Evolutionary conservation across 495 filamentous ascomycete species (phyloP).

Genomic region (Chlorociboria aeruginascens): DNA sequence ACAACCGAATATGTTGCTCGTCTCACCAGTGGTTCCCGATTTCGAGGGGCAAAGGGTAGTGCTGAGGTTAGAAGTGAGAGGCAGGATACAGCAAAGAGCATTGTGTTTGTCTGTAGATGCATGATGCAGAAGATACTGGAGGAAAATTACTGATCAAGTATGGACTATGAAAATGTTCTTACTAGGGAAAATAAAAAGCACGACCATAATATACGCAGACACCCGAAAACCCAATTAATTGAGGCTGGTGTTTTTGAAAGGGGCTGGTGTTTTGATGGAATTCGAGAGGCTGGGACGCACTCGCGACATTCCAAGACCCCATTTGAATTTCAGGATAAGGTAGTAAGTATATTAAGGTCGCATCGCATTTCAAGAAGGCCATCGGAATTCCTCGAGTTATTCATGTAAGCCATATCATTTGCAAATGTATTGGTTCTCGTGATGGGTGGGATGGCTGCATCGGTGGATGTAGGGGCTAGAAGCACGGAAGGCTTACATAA

Average conservation of each 20-base stretch:
- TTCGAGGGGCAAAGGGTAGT: conserved; percentile 9
- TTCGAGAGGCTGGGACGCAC: conserved; percentile 2
- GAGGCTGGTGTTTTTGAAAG: conserved; percentile 14
- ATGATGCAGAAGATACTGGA: conserved; percentile 9
- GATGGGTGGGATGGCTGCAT: conserved; percentile 6
- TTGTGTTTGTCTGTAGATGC: conserved; percentile 9
- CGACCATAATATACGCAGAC: conserved; percentile 14
- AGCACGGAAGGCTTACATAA: not conserved
- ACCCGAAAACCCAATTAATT: not conserved
- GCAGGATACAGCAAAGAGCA: conserved; percentile 11
- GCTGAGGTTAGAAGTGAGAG: conserved; percentile 9
- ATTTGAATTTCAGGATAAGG: too few relatives aligned
- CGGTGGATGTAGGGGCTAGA: too few relatives aligned
- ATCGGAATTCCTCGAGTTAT: too few relatives aligned
- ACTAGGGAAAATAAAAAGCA: conserved; percentile 1
- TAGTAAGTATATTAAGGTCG: too few relatives aligned
- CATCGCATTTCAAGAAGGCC: too few relatives aligned
- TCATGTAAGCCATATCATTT: too few relatives aligned
- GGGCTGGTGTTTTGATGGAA: conserved; percentile 18
- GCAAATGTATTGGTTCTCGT: too few relatives aligned
- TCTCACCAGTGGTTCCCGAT: conserved; percentile 7
- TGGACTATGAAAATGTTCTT: conserved; percentile 2
- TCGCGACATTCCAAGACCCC: not conserved
- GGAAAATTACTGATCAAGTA: conserved; percentile 1
- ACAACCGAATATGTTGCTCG: conserved; percentile 21